Evolutionary conservation across 805 yeast species (phyloP), one percentile per base, ranked within the genome.

Genomic region (Zygosaccharomyces gambellarensis): DNA sequence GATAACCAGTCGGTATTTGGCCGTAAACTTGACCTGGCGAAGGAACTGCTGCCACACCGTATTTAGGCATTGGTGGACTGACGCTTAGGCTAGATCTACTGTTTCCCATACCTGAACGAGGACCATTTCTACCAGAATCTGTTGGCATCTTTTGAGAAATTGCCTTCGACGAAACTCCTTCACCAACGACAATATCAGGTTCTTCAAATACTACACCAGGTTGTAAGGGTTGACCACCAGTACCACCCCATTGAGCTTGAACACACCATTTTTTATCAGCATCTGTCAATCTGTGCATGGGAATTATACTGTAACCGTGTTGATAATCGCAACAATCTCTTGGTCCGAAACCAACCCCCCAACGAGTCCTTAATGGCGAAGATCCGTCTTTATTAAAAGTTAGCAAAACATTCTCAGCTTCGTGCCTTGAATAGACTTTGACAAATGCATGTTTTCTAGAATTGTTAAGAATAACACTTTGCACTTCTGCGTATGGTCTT

Each of bases 311-410:
- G 34, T 84, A 77, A 53, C 99, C 99, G 50, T 84, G 84, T 63
- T 84, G 90, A 69, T 94, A 94, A 69, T 94, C 95, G 67, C 96
- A 88, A 73, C 98, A 92, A 68, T 94, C 98, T 73, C 99, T 82
- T 47, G 99, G 99, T 4, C 99, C 99, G 63, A 87, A 94, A 1
- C 99, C 99, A 54, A 94, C 98, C 57, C 98, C 99, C 99, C 99
- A 94, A 65, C 97, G 79, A 4, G 95, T 87, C 70, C 98, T 80
- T 58, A 94, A 73, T 65, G 57, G 80, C 72, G 64, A 71, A 8
- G 79, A 68, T 36, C 85, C 84, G 53, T 82, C 83, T 57, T 83
- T 81, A 62, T 81, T 81, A 71, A 90, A 89, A 38, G 82, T 79
- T 36, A 78, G 74, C 50, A 89, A 77, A 11, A 90, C 90, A 52